Conservation (phyloP, 140 eudicot genomes). For the Bidens hawaiensis region DNA sequence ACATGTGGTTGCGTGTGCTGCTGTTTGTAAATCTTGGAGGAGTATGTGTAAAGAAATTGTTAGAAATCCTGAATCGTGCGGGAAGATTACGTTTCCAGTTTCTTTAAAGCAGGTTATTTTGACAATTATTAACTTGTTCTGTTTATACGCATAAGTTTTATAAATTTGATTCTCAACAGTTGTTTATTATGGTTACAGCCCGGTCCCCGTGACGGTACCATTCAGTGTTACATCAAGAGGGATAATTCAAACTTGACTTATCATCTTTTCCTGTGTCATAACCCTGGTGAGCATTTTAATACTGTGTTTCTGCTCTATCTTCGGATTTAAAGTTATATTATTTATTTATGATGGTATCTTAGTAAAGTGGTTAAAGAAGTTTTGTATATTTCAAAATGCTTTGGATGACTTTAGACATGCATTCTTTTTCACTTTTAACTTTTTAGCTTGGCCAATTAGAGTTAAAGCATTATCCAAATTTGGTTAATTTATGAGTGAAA, state of each 20-base stretch:
- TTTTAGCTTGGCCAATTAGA: background rate
- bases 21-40: conserved; percentile 88
- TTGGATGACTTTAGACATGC: background rate
- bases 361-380: background rate
- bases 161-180: conserved; percentile 7
- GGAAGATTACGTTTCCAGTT: conserved; percentile 83
- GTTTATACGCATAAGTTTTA: background rate
- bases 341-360: background rate
- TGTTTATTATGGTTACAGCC: conserved; percentile 44
- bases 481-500: background rate
- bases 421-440: background rate
- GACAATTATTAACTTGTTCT: background rate
- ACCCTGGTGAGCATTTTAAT: background rate
- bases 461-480: background rate
- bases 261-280: conserved; percentile 76
- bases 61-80: conserved; percentile 61
- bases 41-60: conserved; percentile 88
- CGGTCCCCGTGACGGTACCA: conserved; percentile 79
- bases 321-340: background rate
- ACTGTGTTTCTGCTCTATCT: background rate
- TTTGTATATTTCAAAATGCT: background rate
- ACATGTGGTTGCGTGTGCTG: conserved; percentile 85
- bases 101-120: conserved; percentile 70
- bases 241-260: conserved; percentile 81
- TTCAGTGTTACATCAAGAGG: conserved; percentile 84